Evolutionary conservation across 345 rosid genomes (phyloP).

Genomic region (Erysimum cheiranthoides): DNA sequence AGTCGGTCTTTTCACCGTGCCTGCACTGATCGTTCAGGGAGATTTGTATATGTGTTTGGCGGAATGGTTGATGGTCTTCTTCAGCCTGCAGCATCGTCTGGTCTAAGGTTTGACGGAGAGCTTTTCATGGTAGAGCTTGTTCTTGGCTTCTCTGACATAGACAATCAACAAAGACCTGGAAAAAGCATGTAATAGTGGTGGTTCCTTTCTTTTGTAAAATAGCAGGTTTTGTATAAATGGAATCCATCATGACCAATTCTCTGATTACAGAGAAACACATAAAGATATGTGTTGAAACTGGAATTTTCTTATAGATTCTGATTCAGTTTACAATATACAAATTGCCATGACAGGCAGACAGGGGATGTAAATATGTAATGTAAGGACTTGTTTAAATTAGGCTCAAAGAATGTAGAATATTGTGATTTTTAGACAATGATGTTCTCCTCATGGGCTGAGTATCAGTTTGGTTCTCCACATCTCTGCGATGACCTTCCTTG

Average conservation of each 20-base stretch:
- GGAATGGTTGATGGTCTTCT: conserved; percentile 85
- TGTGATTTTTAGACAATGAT: neutral
- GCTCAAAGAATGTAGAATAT: conserved; percentile 21
- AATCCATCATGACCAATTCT: neutral
- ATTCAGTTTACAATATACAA: conserved; percentile 41
- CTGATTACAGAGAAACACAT: conserved; percentile 4
- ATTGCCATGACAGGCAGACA: conserved; percentile 20
- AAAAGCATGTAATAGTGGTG: conserved; percentile 22
- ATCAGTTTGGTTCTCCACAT: conserved; percentile 90
- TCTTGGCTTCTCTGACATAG: conserved; percentile 52
- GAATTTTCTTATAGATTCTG: conserved; percentile 31
- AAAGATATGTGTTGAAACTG: neutral
- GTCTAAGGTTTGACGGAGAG: conserved; percentile 79
- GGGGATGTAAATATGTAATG: conserved; percentile 33
- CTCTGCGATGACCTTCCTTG: conserved; percentile 81
- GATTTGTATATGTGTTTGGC: conserved; percentile 72
- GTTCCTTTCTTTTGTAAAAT: conserved; percentile 17
- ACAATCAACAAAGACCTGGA: conserved; percentile 21
- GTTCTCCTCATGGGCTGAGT: conserved; percentile 49
- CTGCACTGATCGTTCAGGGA: conserved; percentile 72
- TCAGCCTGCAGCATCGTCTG: conserved; percentile 61
- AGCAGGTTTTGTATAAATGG: conserved; percentile 23
- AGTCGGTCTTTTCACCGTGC: conserved; percentile 83
- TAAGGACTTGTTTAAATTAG: conserved; percentile 19
- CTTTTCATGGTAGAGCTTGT: conserved; percentile 72